These are phyloP conservation scores for Pseudogymnoascus sp. DNA, from an alignment of 2,329 filamentous ascomycete genomes.

Conservation along the genomic window DNA sequence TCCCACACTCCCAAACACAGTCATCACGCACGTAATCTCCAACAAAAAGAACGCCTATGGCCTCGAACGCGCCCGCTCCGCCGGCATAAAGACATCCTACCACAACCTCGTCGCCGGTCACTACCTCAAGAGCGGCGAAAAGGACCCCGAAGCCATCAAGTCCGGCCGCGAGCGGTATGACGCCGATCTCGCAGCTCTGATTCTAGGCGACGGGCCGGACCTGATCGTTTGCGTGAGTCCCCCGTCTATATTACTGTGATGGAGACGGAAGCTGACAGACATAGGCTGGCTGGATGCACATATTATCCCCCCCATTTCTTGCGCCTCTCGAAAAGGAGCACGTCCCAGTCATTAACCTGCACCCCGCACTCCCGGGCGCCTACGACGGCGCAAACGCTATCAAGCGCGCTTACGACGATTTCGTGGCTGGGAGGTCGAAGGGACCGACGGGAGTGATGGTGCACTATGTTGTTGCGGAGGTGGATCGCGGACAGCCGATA, in stretches of 20 bases:
- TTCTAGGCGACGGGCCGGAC: conserved; percentile 44
- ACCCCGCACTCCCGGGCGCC: conserved; percentile 57
- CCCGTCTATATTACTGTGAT: neutral
- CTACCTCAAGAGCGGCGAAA: conserved; percentile 31
- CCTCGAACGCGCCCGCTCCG: conserved; percentile 49
- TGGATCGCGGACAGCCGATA: conserved; percentile 72
- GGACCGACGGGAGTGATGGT: conserved; percentile 75
- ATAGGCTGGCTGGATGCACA: conserved; percentile 58
- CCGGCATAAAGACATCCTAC: conserved; percentile 53
- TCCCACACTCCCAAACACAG: conserved; percentile 33
- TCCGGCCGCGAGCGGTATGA: conserved; percentile 54
- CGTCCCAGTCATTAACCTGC: conserved; percentile 58
- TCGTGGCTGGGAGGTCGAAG: conserved; percentile 52
- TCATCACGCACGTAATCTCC: conserved; percentile 54
- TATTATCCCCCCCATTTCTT: conserved; percentile 53
- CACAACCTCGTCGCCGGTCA: conserved; percentile 61
- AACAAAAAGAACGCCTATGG: conserved; percentile 58
- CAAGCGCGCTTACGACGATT: conserved; percentile 66
- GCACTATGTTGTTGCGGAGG: conserved; percentile 72
- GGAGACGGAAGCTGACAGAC: neutral
- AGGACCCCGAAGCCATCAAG: conserved; percentile 35
- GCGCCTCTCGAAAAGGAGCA: conserved; percentile 45
- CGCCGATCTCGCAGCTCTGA: conserved; percentile 53
- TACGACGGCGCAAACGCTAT: conserved; percentile 76
- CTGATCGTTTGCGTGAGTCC: conserved; percentile 49